These are phyloP conservation scores for Detonula confervacea DNA, from an alignment of 352 stramenopile genomes.

Conservation along the genomic window DNA sequence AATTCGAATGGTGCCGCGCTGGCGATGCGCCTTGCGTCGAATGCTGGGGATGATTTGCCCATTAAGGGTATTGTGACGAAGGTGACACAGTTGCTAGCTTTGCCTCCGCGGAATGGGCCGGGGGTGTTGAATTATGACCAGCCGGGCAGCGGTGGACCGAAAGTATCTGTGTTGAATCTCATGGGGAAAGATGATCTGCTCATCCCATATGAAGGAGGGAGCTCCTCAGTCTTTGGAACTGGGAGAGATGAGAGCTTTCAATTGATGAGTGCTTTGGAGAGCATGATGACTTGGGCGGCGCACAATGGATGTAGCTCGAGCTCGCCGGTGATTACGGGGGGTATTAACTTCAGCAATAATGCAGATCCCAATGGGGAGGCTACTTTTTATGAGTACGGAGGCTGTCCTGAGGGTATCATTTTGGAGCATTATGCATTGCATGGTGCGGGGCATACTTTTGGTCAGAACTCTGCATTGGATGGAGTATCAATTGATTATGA, in stretches of 20 bases:
- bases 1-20: too few species aligned
- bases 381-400: background rate
- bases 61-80: background rate
- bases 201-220: background rate
- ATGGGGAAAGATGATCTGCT: background rate
- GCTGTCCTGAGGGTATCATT: background rate
- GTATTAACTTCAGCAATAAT: slow-evolving; percentile 2
- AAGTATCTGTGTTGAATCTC: background rate
- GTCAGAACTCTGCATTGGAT: background rate
- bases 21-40: background rate
- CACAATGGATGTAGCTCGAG: background rate
- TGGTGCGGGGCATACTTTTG: background rate
- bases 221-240: background rate
- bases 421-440: background rate
- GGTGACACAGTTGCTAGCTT: background rate
- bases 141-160: background rate
- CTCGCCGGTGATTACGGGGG: background rate
- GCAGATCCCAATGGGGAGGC: background rate
- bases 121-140: background rate
- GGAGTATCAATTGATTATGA: background rate
- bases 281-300: background rate
- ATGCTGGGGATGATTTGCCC: background rate
- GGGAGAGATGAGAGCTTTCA: background rate
- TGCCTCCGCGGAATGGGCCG: background rate
- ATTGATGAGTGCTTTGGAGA: background rate